Conservation (phyloP, 2,329 filamentous ascomycete species). For the Sporothrix curviconia region DNA sequence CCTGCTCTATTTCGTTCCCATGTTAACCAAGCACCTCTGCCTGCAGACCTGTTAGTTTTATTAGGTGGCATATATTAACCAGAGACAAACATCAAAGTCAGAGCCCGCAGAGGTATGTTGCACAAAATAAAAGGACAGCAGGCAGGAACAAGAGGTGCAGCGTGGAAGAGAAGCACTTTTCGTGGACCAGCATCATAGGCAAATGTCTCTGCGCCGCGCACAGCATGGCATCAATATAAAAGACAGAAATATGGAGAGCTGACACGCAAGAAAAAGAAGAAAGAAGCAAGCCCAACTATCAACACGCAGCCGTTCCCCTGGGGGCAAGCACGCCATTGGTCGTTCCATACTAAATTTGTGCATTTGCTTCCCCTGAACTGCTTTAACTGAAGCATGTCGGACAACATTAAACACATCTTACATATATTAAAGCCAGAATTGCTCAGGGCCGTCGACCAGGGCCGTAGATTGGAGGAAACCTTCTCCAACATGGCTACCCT, state of each 20-base stretch:
- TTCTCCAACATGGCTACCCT: no score
- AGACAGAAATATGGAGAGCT: no score
- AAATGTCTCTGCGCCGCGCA: neutral
- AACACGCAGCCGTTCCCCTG: neutral
- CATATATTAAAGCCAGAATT: no score
- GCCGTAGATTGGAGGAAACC: no score
- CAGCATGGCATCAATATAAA: neutral
- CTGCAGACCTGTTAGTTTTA: no score
- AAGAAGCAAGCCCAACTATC: neutral
- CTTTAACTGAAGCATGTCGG: neutral
- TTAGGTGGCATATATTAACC: no score
- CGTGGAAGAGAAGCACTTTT: neutral
- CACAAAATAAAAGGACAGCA: neutral
- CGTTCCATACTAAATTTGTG: neutral
- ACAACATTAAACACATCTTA: neutral
- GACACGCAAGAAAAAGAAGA: neutral
- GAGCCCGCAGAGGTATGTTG: neutral
- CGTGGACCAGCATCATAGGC: neutral
- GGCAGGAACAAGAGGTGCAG: neutral
- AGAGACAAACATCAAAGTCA: neutral
- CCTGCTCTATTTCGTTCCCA: neutral
- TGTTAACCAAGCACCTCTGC: neutral
- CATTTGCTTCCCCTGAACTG: neutral
- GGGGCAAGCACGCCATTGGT: neutral
- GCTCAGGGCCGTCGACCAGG: no score